Evolutionary conservation across 495 filamentous ascomycete genomes (phyloP).

Genomic region (Tuber indicum): DNA sequence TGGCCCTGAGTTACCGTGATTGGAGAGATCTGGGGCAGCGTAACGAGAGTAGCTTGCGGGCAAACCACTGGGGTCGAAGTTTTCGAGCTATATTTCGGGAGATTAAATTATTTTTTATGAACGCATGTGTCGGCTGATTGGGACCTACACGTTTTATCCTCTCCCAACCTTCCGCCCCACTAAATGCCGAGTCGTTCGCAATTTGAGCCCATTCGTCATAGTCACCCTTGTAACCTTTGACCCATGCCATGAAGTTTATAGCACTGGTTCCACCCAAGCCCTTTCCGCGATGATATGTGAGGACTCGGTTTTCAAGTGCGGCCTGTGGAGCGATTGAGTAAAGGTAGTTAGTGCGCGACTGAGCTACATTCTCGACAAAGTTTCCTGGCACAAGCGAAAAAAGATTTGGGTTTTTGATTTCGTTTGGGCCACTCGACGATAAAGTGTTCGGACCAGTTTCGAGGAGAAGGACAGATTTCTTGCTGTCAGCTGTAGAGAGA

Average conservation of each 20-base stretch:
- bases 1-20: conserved; percentile 28
- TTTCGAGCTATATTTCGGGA: conserved; percentile 22
- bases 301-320: conserved; percentile 42
- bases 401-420: conserved; percentile 22
- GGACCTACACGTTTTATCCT: conserved; percentile 28
- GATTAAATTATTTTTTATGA: background rate
- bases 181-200: conserved; percentile 28
- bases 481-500: conserved; percentile 24
- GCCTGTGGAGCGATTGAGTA: conserved; percentile 34
- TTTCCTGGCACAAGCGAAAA: conserved; percentile 28
- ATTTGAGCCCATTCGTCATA: conserved; percentile 45
- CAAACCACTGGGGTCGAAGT: conserved; percentile 25
- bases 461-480: conserved; percentile 24
- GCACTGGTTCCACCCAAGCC: conserved; percentile 51
- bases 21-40: conserved; percentile 13
- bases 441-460: conserved; percentile 34
- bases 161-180: conserved; percentile 37
- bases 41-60: conserved; percentile 19
- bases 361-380: conserved; percentile 29
- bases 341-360: conserved; percentile 29
- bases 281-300: conserved; percentile 48
- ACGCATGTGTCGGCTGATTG: background rate
- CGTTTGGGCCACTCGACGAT: conserved; percentile 18
- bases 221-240: conserved; percentile 43
- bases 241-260: conserved; percentile 49